A percentile compares a stretch with the other conserved stretches of the same genome.
Evolutionary conservation across 75 land plant genomes (phyloP).

Genomic region (Cryptomeria japonica): DNA sequence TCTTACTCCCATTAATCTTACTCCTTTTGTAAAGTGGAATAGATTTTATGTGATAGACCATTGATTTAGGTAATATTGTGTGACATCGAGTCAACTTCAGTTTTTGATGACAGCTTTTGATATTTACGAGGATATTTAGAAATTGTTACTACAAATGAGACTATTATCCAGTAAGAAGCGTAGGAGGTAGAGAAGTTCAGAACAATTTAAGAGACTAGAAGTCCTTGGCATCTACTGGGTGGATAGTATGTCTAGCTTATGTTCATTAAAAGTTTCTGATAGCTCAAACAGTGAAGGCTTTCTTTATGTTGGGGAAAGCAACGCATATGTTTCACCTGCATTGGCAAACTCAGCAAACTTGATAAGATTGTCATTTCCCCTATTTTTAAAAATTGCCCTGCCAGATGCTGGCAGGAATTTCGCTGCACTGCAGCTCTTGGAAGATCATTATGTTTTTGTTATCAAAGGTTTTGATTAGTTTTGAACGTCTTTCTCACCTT

Average conservation of each 20-base stretch:
- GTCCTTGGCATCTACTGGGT: not conserved
- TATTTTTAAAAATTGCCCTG: too few relatives aligned
- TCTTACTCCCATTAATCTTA: too few relatives aligned
- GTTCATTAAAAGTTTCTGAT: not conserved
- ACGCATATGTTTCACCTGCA: not conserved
- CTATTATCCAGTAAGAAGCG: not conserved
- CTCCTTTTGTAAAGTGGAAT: not conserved
- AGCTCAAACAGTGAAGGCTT: slow-evolving; percentile 1
- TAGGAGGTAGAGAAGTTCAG: not conserved
- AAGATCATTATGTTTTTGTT: too few relatives aligned
- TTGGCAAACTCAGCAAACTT: not conserved
- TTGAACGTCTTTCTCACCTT: too few relatives aligned
- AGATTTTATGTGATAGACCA: not conserved
- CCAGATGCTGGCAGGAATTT: too few relatives aligned
- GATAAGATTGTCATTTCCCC: too few relatives aligned
- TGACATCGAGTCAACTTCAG: not conserved
- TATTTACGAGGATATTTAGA: slow-evolving; percentile 4
- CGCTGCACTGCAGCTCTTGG: too few relatives aligned
- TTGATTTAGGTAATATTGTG: not conserved
- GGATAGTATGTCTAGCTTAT: slow-evolving; percentile 4
- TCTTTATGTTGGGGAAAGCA: slow-evolving; percentile 2
- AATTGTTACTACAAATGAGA: not conserved
- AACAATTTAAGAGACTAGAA: not conserved
- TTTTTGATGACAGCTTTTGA: not conserved
- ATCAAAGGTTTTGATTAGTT: too few relatives aligned